Conservation (phyloP, 805 yeast species). For the Lachancea sp. region DNA sequence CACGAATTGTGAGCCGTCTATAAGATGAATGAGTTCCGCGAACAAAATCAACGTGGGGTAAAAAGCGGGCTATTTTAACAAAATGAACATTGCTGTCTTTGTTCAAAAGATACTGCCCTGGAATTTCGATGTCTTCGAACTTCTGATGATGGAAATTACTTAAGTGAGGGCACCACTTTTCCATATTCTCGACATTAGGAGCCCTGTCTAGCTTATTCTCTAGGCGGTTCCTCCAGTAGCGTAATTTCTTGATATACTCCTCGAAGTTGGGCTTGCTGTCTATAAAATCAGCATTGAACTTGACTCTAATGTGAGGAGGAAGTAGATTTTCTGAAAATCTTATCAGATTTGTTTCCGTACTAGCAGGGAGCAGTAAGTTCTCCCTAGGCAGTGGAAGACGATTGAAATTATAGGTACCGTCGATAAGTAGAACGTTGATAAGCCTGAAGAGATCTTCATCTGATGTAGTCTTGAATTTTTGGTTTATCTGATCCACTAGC, state of each 20-base stretch:
- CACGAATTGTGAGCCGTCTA: slow-evolving; percentile 81
- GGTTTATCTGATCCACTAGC: slow-evolving; percentile 89
- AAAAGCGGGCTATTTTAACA: slow-evolving; percentile 84
- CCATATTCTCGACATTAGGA: slow-evolving; percentile 72
- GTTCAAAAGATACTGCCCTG: slow-evolving; percentile 89
- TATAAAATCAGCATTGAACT: slow-evolving; percentile 88
- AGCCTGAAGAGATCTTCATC: slow-evolving; percentile 95
- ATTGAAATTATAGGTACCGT: slow-evolving; percentile 85
- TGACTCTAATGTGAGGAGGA: slow-evolving; percentile 81
- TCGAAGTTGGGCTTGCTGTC: slow-evolving; percentile 82
- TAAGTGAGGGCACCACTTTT: slow-evolving; percentile 87
- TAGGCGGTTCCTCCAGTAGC: slow-evolving; percentile 88
- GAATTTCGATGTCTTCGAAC: slow-evolving; percentile 95
- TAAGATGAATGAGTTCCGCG: slow-evolving; percentile 89
- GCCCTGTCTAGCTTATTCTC: slow-evolving; percentile 89
- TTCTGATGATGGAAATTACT: slow-evolving; percentile 97
- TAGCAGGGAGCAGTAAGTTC: slow-evolving; percentile 81
- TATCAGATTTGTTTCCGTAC: slow-evolving; percentile 81
- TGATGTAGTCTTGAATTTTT: slow-evolving; percentile 84
- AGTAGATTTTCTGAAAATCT: slow-evolving; percentile 89
- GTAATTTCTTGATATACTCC: slow-evolving; percentile 70
- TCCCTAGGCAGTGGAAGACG: slow-evolving; percentile 81
- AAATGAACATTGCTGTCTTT: slow-evolving; percentile 87
- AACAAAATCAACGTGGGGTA: slow-evolving; percentile 81
- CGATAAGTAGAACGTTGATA: slow-evolving; percentile 86